Conservation (phyloP, 1,284 basidiomycete genomes). For the Ceratobasidium papillatum region DNA sequence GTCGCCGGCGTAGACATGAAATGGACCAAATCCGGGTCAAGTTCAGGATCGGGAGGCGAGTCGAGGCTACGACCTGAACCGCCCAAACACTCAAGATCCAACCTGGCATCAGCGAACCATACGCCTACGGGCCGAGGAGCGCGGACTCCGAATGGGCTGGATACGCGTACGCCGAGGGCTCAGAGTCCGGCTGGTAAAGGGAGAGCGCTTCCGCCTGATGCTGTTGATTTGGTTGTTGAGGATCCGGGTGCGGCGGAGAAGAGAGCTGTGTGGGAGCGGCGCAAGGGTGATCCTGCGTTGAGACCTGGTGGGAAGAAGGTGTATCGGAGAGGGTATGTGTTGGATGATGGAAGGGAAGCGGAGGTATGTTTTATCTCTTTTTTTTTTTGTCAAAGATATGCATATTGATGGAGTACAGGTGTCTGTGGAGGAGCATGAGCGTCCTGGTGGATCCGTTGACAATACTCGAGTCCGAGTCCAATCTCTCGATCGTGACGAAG, state of each 20-base stretch:
- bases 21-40: constrained; percentile 57
- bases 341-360: constrained; percentile 52
- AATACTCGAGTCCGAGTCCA: constrained; percentile 49
- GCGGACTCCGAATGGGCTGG: neutral
- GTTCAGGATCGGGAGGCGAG: constrained; percentile 42
- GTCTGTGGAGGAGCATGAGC: constrained; percentile 45
- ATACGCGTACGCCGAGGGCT: constrained; percentile 17
- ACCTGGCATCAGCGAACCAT: constrained; percentile 4
- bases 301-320: constrained; percentile 58
- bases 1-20: constrained; percentile 56
- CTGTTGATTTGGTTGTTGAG: constrained; percentile 80
- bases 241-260: constrained; percentile 62
- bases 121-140: neutral
- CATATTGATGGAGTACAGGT: constrained; percentile 3
- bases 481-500: constrained; percentile 49
- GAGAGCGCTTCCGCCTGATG: constrained; percentile 66
- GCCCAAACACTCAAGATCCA: constrained; percentile 1
- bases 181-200: constrained; percentile 4
- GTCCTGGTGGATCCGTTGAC: constrained; percentile 45
- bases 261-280: constrained; percentile 60
- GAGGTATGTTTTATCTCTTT: constrained; percentile 41
- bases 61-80: constrained; percentile 19
- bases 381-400: neutral
- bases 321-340: constrained; percentile 62
- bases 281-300: constrained; percentile 63